Percentiles rank a stretch among this genome's conserved stretches.
These are phyloP conservation scores for Camellia oleifera DNA, from an alignment of 179 eudicot species.

Conservation along the genomic window DNA sequence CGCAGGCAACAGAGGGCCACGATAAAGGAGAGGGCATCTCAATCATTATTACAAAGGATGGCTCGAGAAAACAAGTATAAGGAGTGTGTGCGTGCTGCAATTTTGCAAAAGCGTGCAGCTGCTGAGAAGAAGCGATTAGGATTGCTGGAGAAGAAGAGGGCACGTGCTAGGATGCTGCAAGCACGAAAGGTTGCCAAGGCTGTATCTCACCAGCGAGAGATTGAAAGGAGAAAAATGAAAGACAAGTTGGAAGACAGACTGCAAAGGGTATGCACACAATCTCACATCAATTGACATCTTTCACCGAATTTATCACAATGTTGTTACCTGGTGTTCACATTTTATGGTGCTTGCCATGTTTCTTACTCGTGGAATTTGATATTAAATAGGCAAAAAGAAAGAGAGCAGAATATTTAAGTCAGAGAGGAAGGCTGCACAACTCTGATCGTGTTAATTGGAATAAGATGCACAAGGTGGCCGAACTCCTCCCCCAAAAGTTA, in stretches of 20 bases:
- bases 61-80: slow-evolving; percentile 81
- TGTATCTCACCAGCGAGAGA: slow-evolving; percentile 63
- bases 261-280: slow-evolving; percentile 58
- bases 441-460: slow-evolving; percentile 32
- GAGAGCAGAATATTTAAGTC: slow-evolving; percentile 76
- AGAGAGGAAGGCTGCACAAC: slow-evolving; percentile 42
- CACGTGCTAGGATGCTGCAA: slow-evolving; percentile 69
- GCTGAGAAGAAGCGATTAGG: slow-evolving; percentile 88
- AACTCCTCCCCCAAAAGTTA: slow-evolving; percentile 59
- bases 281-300: not conserved
- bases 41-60: slow-evolving; percentile 61
- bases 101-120: slow-evolving; percentile 80
- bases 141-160: slow-evolving; percentile 74
- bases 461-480: slow-evolving; percentile 49
- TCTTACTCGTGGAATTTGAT: not conserved
- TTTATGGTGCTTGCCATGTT: slow-evolving; percentile 7
- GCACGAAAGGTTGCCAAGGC: slow-evolving; percentile 68
- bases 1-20: slow-evolving; percentile 72
- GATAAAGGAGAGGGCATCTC: slow-evolving; percentile 74
- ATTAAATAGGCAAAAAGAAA: slow-evolving; percentile 77
- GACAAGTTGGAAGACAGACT: slow-evolving; percentile 70
- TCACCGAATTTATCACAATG: not conserved
- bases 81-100: slow-evolving; percentile 81
- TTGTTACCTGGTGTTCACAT: not conserved
- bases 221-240: slow-evolving; percentile 68